Evolutionary conservation across 2,329 filamentous ascomycete genomes (phyloP).

Genomic region (Beauveria brongniartii): DNA sequence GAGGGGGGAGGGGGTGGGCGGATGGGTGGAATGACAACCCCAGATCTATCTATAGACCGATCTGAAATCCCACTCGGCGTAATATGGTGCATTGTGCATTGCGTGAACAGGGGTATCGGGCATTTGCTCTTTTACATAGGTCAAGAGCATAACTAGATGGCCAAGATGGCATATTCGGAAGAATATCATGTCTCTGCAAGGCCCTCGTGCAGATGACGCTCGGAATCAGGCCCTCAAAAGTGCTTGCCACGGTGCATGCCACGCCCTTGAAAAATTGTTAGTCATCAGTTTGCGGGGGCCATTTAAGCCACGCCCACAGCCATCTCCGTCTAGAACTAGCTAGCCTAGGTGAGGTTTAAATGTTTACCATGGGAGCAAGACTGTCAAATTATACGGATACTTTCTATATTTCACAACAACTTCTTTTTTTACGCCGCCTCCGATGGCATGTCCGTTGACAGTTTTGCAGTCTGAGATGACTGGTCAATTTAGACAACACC

Average conservation of each 20-base stretch:
- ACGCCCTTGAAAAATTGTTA: background rate
- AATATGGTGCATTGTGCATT: background rate
- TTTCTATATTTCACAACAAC: background rate
- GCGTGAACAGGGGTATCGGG: slow-evolving; percentile 2
- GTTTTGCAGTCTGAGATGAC: too few relatives aligned
- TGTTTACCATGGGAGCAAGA: slow-evolving; percentile 1
- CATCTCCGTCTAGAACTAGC: background rate
- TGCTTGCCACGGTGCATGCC: background rate
- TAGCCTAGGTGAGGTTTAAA: background rate
- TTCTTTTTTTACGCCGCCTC: background rate
- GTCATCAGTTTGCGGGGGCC: too few relatives aligned
- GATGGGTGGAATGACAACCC: background rate
- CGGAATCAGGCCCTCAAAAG: too few relatives aligned
- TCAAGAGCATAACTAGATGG: background rate
- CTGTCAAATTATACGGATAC: background rate
- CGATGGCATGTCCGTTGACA: too few relatives aligned
- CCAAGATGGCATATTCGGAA: background rate
- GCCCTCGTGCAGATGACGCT: background rate
- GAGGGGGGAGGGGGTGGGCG: background rate
- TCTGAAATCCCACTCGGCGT: background rate
- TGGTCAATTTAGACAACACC: background rate
- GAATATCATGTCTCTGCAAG: background rate
- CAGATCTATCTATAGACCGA: slow-evolving; percentile 9
- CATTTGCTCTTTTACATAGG: background rate
- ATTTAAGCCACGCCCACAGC: background rate